Base-by-base conservation (phyloP, 2,329 filamentous ascomycete genomes). In the Leptodontidium sp. region DNA sequence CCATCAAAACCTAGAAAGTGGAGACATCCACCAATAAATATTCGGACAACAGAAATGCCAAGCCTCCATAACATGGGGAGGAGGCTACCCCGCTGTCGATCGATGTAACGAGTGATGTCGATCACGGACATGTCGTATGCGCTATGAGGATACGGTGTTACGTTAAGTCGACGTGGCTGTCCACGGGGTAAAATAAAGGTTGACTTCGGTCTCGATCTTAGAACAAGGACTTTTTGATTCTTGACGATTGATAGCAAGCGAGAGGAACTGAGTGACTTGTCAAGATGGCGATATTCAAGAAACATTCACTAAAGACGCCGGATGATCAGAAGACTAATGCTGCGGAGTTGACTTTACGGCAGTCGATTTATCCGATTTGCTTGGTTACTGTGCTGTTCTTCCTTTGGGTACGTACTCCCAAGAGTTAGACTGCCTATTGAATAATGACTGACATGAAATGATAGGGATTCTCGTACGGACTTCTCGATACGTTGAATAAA, bases 381-480 rank as follows among this genome's bases (percentile, higher is more conserved):
- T 83, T 93, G 4, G 90, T 93, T 63, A 90, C 88, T 0, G 81
- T 89, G 59, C 79, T 90, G 0, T 90, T 90, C 80, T 90, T 90
- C 77, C 83, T 91, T 26, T 90, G 87, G 87, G 86, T 82, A 77
- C 53, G 86, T 32, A 87, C 87, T 77, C 82, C 81, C 26, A 21
- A 75, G 85, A 17, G 11, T 43, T 29, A 6, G 32, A 61, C 14
- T 17, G 11, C 8, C 4, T 24, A 29, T 15, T 29, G 14, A 6
- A 17, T 32, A 43, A 24, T 4, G 6, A 8, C 47, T 68, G 14
- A 61, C 47, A 26, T 47, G 8, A n/a, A 21, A 32, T 9, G 47
- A 9, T 94, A 93, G 93, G 94, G 94, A 0, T 91, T 97, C 68
- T 93, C 93, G 0, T 97, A 97, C 74, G 94, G 94, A 0, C 85